phyloP scores from a whole-genome alignment of 352 stramenopile species.

The Pythium myriotylum region DNA sequence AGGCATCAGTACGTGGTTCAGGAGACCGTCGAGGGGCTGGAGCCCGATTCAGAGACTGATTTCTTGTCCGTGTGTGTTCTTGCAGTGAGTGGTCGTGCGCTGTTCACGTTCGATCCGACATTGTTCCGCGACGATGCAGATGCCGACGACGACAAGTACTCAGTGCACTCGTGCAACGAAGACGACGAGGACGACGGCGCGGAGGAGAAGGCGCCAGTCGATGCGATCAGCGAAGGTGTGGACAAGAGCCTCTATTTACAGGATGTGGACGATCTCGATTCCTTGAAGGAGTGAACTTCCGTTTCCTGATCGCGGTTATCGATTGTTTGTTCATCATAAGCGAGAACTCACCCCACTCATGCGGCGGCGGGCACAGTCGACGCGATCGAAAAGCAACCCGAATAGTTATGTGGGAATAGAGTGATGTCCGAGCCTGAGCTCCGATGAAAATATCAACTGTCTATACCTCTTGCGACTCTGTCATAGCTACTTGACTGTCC shows the following conservation, averaged over 20 bases:
- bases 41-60: slow-evolving; percentile 21
- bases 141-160: slow-evolving; percentile 86
- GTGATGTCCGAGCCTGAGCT: slow-evolving; percentile 32
- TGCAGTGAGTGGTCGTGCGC: slow-evolving; percentile 87
- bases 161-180: slow-evolving; percentile 59
- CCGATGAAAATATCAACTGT: slow-evolving; percentile 16
- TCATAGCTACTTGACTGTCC: slow-evolving; percentile 5
- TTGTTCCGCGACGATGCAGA: slow-evolving; percentile 92
- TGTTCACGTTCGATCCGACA: slow-evolving; percentile 91
- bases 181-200: slow-evolving; percentile 53
- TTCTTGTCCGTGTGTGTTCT: slow-evolving; percentile 1
- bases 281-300: slow-evolving; percentile 66
- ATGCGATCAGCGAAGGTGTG: slow-evolving; percentile 65
- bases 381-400: slow-evolving; percentile 10
- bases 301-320: background rate
- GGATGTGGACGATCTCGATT: slow-evolving; percentile 75
- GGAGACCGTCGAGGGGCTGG: slow-evolving; percentile 13
- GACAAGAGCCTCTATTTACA: slow-evolving; percentile 87
- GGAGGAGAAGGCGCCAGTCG: slow-evolving; percentile 46
- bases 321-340: background rate
- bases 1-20: slow-evolving; percentile 73
- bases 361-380: background rate
- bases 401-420: slow-evolving; percentile 36
- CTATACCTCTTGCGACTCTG: slow-evolving; percentile 6
- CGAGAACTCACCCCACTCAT: background rate